phyloP scores from a whole-genome alignment of 2,329 filamentous ascomycete genomes.

The Neonectria sp. region DNA sequence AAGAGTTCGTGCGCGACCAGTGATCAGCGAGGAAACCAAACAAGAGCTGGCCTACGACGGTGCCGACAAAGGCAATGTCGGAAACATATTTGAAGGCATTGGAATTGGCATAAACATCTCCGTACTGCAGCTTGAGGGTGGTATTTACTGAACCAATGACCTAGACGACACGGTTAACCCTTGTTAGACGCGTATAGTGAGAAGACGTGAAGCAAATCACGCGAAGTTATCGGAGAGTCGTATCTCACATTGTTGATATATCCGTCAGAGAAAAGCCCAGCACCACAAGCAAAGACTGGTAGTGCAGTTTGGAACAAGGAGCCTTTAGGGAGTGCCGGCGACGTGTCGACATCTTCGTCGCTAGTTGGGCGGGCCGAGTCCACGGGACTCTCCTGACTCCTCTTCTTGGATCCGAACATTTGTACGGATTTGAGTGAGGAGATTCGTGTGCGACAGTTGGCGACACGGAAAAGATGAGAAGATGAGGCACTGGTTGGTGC shows the following conservation, averaged over 20 bases:
- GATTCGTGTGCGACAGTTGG: not conserved
- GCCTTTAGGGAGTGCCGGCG: slow-evolving; percentile 22
- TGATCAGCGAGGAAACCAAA: slow-evolving; percentile 89
- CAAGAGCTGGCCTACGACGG: slow-evolving; percentile 83
- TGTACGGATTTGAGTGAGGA: not conserved
- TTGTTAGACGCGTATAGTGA: not conserved
- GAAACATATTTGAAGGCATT: slow-evolving; percentile 81
- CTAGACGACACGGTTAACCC: slow-evolving; percentile 55
- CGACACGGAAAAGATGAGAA: not conserved
- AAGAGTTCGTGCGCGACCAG: slow-evolving; percentile 86
- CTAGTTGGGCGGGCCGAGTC: slow-evolving; percentile 22
- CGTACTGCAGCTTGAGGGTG: slow-evolving; percentile 79
- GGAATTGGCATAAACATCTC: slow-evolving; percentile 76
- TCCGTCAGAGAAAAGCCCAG: slow-evolving; percentile 91
- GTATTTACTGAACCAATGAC: slow-evolving; percentile 92
- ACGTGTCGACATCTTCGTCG: slow-evolving; percentile 22
- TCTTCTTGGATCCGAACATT: slow-evolving; percentile 41
- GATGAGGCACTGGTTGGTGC: not conserved
- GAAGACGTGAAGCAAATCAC: not conserved
- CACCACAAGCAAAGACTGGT: slow-evolving; percentile 90
- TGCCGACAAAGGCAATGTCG: slow-evolving; percentile 89
- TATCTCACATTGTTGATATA: slow-evolving; percentile 85
- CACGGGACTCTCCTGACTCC: slow-evolving; percentile 26
- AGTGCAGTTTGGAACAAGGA: slow-evolving; percentile 48
- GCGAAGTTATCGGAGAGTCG: not conserved